Conservation (phyloP, 805 yeast genomes). For the Candida tammaniensis region DNA sequence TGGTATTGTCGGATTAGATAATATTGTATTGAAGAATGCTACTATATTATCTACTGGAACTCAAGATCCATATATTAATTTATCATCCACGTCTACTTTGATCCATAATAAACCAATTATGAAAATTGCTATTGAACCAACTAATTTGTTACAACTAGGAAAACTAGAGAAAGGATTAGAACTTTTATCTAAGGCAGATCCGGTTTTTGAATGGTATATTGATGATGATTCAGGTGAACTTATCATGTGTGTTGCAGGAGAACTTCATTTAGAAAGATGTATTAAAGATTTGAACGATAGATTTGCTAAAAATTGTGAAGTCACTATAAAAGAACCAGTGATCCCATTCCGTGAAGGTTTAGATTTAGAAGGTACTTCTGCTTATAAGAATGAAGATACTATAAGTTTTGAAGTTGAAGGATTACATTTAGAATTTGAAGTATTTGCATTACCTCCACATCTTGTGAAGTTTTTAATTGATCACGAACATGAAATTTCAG, state of each 20-base stretch:
- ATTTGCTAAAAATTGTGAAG: constrained; percentile 82
- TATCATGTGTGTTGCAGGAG: constrained; percentile 94
- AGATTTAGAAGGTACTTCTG: constrained; percentile 47
- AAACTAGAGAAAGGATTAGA: constrained; percentile 75
- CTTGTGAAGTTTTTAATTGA: constrained; percentile 49
- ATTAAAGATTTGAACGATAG: constrained; percentile 85
- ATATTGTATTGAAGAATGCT: constrained; percentile 80
- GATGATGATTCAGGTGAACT: constrained; percentile 88
- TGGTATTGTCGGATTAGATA: constrained; percentile 89
- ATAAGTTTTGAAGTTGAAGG: constrained; percentile 15
- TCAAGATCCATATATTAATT: constrained; percentile 59
- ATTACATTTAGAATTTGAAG: constrained; percentile 38
- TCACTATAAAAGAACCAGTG: constrained; percentile 84
- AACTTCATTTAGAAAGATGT: constrained; percentile 92
- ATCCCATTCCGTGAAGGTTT: constrained; percentile 93
- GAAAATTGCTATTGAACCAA: constrained; percentile 94
- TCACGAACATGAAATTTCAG: constrained; percentile 43
- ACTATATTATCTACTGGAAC: constrained; percentile 65
- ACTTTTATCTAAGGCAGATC: constrained; percentile 83
- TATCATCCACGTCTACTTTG: constrained; percentile 46
- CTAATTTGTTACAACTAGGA: constrained; percentile 75
- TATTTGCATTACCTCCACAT: constrained; percentile 56
- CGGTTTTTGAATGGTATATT: constrained; percentile 83
- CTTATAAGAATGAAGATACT: constrained; percentile 12
- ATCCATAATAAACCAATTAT: constrained; percentile 82